A percentile compares a stretch with the other conserved stretches of the same genome.
Evolutionary conservation across 352 stramenopile species (phyloP).

Genomic region (Pythium chondricola): DNA sequence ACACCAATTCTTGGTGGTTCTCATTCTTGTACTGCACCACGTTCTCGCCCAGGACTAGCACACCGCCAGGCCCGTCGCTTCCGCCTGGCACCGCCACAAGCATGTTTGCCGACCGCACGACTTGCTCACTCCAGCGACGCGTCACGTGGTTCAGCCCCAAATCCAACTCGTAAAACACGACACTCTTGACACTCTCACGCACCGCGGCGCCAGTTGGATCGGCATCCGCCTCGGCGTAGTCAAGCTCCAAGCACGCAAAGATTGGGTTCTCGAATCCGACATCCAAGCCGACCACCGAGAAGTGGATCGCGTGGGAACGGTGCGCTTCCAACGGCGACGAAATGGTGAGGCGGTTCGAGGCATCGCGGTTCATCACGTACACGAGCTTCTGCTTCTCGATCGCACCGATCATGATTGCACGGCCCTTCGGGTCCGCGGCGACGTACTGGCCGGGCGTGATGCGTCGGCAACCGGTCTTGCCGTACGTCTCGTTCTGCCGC

Average conservation of each 20-base stretch:
- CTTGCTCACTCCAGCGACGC: constrained; percentile 89
- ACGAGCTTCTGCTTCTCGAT: constrained; percentile 99
- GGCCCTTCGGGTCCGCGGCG: constrained; percentile 94
- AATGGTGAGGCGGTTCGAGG: constrained; percentile 92
- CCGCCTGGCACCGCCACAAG: constrained; percentile 87
- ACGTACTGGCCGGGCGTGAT: constrained; percentile 98
- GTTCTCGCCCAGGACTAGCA: constrained; percentile 96
- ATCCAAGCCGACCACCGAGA: constrained; percentile 93
- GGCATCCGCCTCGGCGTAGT: constrained; percentile 89
- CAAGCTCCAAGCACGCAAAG: constrained; percentile 96
- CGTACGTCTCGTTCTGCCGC: constrained; percentile 94
- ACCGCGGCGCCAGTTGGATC: constrained; percentile 67
- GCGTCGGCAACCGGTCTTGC: constrained; percentile 94
- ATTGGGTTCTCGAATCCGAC: constrained; percentile 99
- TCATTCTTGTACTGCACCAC: constrained; percentile 97
- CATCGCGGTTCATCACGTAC: constrained; percentile 98
- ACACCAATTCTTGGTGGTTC: constrained; percentile 74
- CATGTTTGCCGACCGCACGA: constrained; percentile 89
- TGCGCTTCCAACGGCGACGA: constrained; percentile 98
- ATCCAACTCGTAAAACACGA: constrained; percentile 99
- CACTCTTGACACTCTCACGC: constrained; percentile 85
- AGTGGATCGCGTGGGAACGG: constrained; percentile 93
- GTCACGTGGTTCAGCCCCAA: constrained; percentile 99
- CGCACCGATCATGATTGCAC: constrained; percentile 93
- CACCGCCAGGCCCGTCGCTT: constrained; percentile 85